Evolutionary conservation across 345 rosid species (phyloP), one percentile per base, ranked within the genome.

Genomic region (Brassica carinata): DNA sequence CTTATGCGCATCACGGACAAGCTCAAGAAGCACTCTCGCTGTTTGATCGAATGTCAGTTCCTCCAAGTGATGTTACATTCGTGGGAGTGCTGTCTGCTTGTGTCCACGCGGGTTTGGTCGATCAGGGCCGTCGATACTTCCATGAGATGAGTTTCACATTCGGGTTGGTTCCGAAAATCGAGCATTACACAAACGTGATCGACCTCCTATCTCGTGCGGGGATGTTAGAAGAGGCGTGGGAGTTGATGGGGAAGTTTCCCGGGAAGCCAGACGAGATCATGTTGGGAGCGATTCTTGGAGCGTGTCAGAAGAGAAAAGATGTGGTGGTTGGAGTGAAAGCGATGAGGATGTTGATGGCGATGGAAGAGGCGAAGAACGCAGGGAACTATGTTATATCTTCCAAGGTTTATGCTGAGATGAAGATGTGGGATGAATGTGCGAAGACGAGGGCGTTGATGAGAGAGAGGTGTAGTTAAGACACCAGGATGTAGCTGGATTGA

Each of bases 401-500:
- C 14, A 90, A 94, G 76, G 86, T 94, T 23, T 91, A 82, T 77
- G 94, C 95, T 15, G 86, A 89, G 29, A 71, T 83, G 84, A 91
- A 86, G 82, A 89, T 80, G 87, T 92, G 94, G 95, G 90, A 89
- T 77, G 88, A 91, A 11, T 86, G 88, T 5, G 98, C 92, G 11
- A 87, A 88, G 79, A 88, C 87, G 91, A 87, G 97, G 78, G 70
- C 67, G 2, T 82, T 90, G 85, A 92, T 94, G 98, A 88, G 85
- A 87, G 79, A 84, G 84, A 70, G 97, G 95, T 27, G 85, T 92
- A 27, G 19, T 59, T 27, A 94, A 94, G 85, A 88, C 92, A 66
- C 96, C 97, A 13, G 99, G 98, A 13, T 92, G 99, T 81, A 95
- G 97, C 82, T 95, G 98, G 99, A 83, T 93, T 5, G 96, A 85